Evolutionary conservation across 2,329 filamentous ascomycete species (phyloP), one percentile per base, ranked within the genome.

Genomic region (Penicillium thymicola): DNA sequence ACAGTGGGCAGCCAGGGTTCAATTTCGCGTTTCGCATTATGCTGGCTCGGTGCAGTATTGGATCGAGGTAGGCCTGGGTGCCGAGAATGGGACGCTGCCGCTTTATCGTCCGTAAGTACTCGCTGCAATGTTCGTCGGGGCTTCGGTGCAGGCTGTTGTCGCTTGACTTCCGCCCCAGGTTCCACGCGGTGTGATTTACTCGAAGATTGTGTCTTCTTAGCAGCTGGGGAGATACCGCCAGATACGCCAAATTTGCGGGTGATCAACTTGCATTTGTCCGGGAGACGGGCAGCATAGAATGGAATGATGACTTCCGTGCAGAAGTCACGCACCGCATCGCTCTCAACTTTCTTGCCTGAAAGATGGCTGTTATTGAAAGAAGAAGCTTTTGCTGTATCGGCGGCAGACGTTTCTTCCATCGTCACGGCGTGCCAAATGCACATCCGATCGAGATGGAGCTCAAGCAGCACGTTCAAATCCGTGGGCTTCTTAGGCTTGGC

Each of bases 381-480:
- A 2, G 64, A 66, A 23, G 65, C 48, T 45, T 69, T 71, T 28
- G 64, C 57, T 16, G 67, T 62, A 25, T 72, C 67, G 1, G 67
- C 58, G 14, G 70, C 60, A 4, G 64, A 59, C 5, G 66, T 59
- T 30, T 77, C 76, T 28, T 75, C 75, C 36, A 72, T 67, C 55
- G 70, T 75, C 47, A 81, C 75, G 27, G 77, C 74, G 64, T 81
- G 78, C 79, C 79, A 81, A 51, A 81, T 81, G 58, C 78, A 79
- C 27, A 81, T 67, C 52, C 78, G 70, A 56, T 81, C 79, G 16
- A 80, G 65, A 27, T 80, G 72, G 1, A 80, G 68, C 53, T 81
- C 79, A 18, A 81, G 70, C 25, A 79, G 68, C 5, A 74, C 68
- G 42, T 71, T 67, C 34, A 80, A 60, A 63, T 80, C 73, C 46